Base-by-base conservation (phyloP, 768 basidiomycete genomes). In the Amanita subjunquillea region DNA sequence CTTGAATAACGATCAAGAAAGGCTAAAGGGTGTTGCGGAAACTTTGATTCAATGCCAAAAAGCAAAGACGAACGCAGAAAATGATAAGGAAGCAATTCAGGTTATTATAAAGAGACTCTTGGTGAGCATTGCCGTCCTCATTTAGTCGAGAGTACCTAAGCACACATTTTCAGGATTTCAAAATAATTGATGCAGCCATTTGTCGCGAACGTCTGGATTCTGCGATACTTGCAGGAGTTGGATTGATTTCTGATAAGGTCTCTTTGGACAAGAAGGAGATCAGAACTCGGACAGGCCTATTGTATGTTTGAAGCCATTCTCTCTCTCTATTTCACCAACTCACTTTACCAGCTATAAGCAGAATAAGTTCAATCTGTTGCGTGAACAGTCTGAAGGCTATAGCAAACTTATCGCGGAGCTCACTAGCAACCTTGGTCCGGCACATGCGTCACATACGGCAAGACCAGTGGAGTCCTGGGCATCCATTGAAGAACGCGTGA, bases 321-420 rank as follows among this genome's bases (percentile, higher is more conserved):
- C 30, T n/a, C 30, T n/a, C 3, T 37, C 29, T 7, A 2, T 20
- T 25, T 44, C 49, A 53, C 48, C 37, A 54, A 22, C 41, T 55
- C 46, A 48, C 50, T 43, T 39, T 15, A 50, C n/a, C 62, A 94
- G 91, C 65, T 95, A 93, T 72, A 93, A 92, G 67, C 95, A 99
- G 67, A 92, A 92, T 71, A 99, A 98, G 68, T 95, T 94, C 74
- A 99, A 98, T 63, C 79, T 99, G 37, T 79, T 97, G 13, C 86
- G 96, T 36, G 96, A 99, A 70, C 91, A 96, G 60, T 93, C 93
- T 0, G 95, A 98, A 71, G 96, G 96, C 6, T 99, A 92, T 70
- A 91, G 91, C 65, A 93, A 94, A 66, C 80, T 98, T 30, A 80
- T 85, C 25, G 80, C 86, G 8, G 91, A 98, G 61, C 72, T 99